Conservation (phyloP, 2,329 filamentous ascomycete species). For the Colletotrichum lupini region DNA sequence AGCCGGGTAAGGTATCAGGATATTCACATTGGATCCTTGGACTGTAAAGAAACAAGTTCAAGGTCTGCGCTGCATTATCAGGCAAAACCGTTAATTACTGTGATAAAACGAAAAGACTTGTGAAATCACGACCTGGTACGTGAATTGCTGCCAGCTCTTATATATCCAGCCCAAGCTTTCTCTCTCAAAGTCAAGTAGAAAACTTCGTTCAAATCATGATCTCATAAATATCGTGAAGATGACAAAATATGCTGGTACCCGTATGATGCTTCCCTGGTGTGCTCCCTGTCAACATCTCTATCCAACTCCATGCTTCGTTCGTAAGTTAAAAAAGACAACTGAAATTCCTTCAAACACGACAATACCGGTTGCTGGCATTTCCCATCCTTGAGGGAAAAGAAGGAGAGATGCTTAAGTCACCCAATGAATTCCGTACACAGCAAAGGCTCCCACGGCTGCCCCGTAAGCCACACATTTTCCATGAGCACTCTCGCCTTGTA, state of each 20-base stretch:
- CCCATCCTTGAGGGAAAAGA: neutral
- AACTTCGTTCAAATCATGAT: neutral
- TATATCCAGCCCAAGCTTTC: neutral
- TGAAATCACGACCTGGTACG: neutral
- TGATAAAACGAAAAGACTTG: too few species aligned
- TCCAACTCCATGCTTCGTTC: neutral
- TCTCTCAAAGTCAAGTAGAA: neutral
- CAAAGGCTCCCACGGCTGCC: conserved; percentile 75
- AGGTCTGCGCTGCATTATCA: too few species aligned
- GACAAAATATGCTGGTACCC: neutral
- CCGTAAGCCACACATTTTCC: conserved; percentile 76
- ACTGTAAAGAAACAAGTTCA: too few species aligned
- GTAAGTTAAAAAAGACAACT: neutral
- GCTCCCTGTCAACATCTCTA: neutral
- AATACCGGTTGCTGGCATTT: neutral
- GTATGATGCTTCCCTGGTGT: neutral
- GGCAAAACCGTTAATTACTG: too few species aligned
- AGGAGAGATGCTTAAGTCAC: conserved; percentile 45
- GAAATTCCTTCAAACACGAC: neutral
- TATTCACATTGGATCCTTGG: too few species aligned
- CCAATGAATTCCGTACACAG: conserved; percentile 77
- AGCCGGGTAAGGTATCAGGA: too few species aligned
- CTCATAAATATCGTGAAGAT: neutral
- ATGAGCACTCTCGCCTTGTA: conserved; percentile 72
- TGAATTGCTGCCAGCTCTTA: neutral